Evolutionary conservation across 371 early-diverging fungal species (phyloP).

Genomic region (Mucor indicus): DNA sequence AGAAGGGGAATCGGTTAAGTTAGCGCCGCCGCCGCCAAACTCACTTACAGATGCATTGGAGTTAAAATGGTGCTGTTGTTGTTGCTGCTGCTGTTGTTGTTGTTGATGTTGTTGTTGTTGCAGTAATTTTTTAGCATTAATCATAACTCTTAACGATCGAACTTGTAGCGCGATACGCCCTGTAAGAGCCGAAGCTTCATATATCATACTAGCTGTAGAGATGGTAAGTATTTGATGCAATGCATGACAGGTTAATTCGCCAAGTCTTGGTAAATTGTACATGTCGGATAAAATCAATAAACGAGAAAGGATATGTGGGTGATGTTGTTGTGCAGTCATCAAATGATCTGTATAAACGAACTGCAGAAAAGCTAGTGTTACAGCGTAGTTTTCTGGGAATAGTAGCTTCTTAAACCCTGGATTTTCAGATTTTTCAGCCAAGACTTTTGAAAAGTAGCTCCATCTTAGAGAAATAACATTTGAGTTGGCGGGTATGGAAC

Average conservation of each 20-base stretch:
- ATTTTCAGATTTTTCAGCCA: constrained; percentile 20
- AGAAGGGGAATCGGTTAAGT: constrained; percentile 3
- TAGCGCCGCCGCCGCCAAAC: too few relatives aligned
- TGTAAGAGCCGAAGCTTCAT: constrained; percentile 60
- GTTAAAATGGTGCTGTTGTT: not conserved
- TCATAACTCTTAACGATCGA: constrained; percentile 64
- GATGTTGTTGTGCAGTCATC: constrained; percentile 63
- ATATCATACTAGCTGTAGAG: constrained; percentile 68
- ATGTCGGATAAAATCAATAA: constrained; percentile 62
- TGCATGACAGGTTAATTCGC: constrained; percentile 59
- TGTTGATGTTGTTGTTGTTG: constrained; percentile 52
- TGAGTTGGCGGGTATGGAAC: constrained; percentile 66
- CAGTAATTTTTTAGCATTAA: constrained; percentile 57
- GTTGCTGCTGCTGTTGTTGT: constrained; percentile 26
- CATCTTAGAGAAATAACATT: constrained; percentile 63
- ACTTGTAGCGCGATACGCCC: constrained; percentile 59
- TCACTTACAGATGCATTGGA: too few relatives aligned
- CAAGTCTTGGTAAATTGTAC: constrained; percentile 56
- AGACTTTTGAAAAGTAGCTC: constrained; percentile 58
- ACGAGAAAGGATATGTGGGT: constrained; percentile 61
- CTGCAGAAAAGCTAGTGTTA: constrained; percentile 66
- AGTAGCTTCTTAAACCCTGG: constrained; percentile 30
- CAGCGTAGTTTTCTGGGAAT: constrained; percentile 64
- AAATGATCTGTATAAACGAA: constrained; percentile 74
- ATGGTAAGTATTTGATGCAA: constrained; percentile 67